A percentile compares a stretch with the other conserved stretches of the same genome.
These are phyloP conservation scores for Lepiota brunneoincarnata DNA, from an alignment of 768 basidiomycete genomes.

Conservation along the genomic window DNA sequence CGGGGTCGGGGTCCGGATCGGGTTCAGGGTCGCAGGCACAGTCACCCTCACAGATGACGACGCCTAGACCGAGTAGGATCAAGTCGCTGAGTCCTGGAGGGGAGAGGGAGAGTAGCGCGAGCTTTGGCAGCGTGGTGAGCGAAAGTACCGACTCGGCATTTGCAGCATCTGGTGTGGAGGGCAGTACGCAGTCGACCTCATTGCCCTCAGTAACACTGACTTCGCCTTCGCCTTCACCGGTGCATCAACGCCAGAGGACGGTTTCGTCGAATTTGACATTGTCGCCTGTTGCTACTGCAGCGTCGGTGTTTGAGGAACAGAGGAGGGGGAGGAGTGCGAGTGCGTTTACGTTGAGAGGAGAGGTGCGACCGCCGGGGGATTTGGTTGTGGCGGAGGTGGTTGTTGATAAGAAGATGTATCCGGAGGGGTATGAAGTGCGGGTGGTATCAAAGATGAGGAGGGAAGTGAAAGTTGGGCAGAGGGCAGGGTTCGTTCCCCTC, in stretches of 20 bases:
- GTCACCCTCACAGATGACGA: constrained; percentile 15
- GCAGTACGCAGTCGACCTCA: background rate
- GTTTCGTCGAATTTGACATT: constrained; percentile 11
- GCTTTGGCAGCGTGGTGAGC: background rate
- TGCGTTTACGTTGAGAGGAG: constrained; percentile 61
- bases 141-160: background rate
- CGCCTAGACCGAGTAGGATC: constrained; percentile 39
- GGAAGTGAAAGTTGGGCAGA: constrained; percentile 18
- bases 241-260: constrained; percentile 8
- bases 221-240: background rate
- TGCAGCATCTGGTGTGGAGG: background rate
- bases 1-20: constrained; percentile 3
- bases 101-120: background rate
- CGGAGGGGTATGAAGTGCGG: constrained; percentile 64
- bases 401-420: constrained; percentile 78
- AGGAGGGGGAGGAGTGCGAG: constrained; percentile 42
- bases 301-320: constrained; percentile 9
- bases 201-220: background rate
- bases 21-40: too few species aligned
- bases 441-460: constrained; percentile 44
- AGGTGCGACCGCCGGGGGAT: constrained; percentile 61
- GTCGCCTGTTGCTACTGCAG: constrained; percentile 2
- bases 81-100: constrained; percentile 22
- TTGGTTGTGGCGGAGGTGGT: constrained; percentile 77
- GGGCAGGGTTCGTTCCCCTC: constrained; percentile 16